Base-by-base conservation (phyloP, 2,329 filamentous ascomycete genomes). In the Fusarium pseudograminearum region DNA sequence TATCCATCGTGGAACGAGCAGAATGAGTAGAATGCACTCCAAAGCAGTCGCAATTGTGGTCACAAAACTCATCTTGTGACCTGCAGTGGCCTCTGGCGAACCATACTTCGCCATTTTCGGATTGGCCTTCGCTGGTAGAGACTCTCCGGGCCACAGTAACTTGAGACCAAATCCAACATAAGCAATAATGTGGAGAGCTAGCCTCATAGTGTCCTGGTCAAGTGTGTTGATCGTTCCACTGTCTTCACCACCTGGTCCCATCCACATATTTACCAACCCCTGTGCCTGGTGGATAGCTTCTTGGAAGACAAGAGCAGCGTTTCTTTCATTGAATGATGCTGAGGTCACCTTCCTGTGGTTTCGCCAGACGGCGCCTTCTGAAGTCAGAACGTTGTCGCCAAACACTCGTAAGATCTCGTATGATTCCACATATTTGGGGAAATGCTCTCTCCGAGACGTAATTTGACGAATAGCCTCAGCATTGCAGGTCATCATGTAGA, bases 301-400 rank as follows among this genome's bases (percentile, higher is more conserved):
- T 11, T 80, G 80, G 78, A 90, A 93, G 3, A 92, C 89, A 28
- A 92, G 77, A 16, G 85, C 83, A 59, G 92, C 90, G 77, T 93
- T 94, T 79, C 86, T 89, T 80, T 95, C 92, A 60, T 90, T 93
- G 78, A 95, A 94, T 6, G 88, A 88, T 1, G 91, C 88, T 30
- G 89, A 87, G 1, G 89, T 91, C 44, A 90, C 85, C 79, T 91
- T 93, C 65, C 92, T 87, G 77, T 95, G 92, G 78, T 87, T 84
- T 33, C 89, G 89, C 92, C 91, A 95, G 30, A 86, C 79, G 2
- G 82, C 76, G 2, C 91, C 91, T 77, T 94, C 92, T 4, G 90
- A 89, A 1, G 88, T 88, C 24, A 94, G 79, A 3, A 94, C 85
- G 75, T 93, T 95, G 58, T 88, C 84, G 36, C 92, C 92, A 76